Evolutionary conservation across 2,329 filamentous ascomycete genomes (phyloP), one percentile per base, ranked within the genome.

Genomic region (Aspergillus texensis): DNA sequence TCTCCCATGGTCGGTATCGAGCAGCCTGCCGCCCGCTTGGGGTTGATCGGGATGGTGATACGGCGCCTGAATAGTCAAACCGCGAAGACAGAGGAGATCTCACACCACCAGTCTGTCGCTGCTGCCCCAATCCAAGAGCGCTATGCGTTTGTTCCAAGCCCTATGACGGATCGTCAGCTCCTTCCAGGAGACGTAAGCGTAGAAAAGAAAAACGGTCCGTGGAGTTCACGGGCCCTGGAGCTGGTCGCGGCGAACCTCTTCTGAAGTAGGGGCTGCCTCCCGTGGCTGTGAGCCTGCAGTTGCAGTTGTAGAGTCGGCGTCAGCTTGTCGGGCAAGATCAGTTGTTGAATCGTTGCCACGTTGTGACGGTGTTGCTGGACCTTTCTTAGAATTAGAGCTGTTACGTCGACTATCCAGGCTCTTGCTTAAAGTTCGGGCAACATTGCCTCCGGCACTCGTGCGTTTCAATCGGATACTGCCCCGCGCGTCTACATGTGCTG

Each of bases 331-430:
- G 30, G 73, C 72, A 39, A 76, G 74, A 62, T 81, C 78, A 14
- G 72, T 70, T 12, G 70, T 66, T 14, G 78, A 78, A 57, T 79
- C 76, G 41, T 73, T 71, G 46, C 71, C 68, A 30, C 70, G 74
- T 32, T 75, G 67, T 3, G 74, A 71, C 2, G 75, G 74, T 2
- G 69, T 69, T 1, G 74, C 70, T 0, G 72, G 70, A 41, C 91
- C 90, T 75, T 93, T 94, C 78, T 91, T 94, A 62, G 92, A 96
- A 60, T 86, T 90, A 16, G 91, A 91, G 78, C 94, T 97, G 75
- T 92, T 96, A 50, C 94, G 90, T 58, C 94, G 89, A 78, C 91
- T 96, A 76, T 97, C 94, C 30, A 98, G 86, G 75, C 92, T 97
- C 80, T 92, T 96, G 63, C 90, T 94, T 16, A 94, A 81, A 6